Percentiles rank a stretch among this genome's conserved stretches.
These are phyloP conservation scores for Edaphochlamys debaryana DNA, from an alignment of 139 green algal genomes.

Conservation along the genomic window DNA sequence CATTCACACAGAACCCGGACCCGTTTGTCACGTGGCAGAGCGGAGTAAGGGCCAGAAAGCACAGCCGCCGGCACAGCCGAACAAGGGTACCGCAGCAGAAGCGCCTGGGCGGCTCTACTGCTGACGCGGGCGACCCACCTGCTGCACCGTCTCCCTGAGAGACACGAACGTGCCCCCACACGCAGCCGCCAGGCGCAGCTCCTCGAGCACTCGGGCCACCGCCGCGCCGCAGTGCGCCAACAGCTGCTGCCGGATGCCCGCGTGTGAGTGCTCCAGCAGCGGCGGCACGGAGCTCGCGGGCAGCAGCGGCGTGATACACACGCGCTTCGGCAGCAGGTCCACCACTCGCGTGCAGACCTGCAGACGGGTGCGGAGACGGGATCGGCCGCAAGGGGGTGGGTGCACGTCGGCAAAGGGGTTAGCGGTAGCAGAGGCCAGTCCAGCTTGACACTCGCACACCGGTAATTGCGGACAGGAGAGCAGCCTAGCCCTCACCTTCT, in stretches of 20 bases:
- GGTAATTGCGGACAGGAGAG: no score
- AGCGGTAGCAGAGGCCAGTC: no score
- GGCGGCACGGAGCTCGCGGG: slow-evolving; percentile 34
- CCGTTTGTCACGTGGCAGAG: no score
- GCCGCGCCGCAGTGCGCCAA: slow-evolving; percentile 14
- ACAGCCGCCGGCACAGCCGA: no score
- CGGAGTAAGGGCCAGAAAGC: no score
- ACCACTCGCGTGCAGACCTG: slow-evolving; percentile 25
- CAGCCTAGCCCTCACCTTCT: not conserved
- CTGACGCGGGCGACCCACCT: slow-evolving; percentile 14
- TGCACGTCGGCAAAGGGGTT: no score
- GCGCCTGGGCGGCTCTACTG: no score
- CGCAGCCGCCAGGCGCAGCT: slow-evolving; percentile 39
- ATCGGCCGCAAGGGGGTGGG: no score
- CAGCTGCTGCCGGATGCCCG: slow-evolving; percentile 19
- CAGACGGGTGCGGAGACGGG: no score
- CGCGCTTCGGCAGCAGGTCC: slow-evolving; percentile 35
- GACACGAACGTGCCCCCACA: slow-evolving; percentile 24
- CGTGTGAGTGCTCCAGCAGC: slow-evolving; percentile 27
- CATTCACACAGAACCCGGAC: no score
- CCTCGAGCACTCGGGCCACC: slow-evolving; percentile 29
- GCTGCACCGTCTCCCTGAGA: slow-evolving; percentile 13
- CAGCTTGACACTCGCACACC: no score
- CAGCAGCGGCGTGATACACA: slow-evolving; percentile 33
- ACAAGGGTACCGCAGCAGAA: no score